These are phyloP conservation scores for Botryotinia convoluta DNA, from an alignment of 2,329 filamentous ascomycete genomes.

Conservation along the genomic window DNA sequence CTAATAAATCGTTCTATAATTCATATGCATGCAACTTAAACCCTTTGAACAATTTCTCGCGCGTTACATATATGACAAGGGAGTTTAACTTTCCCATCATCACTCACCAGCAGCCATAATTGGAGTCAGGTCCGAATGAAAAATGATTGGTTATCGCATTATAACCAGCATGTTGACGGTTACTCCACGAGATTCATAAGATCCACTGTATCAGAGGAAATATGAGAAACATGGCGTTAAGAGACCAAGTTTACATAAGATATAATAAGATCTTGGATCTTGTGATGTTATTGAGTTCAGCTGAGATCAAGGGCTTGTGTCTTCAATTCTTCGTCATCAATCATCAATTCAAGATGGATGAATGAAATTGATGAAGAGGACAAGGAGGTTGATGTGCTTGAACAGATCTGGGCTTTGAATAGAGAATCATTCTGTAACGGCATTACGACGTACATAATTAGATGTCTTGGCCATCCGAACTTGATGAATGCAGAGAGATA, in stretches of 20 bases:
- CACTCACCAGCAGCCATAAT: not conserved
- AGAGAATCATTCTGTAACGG: not conserved
- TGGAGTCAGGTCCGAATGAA: slow-evolving; percentile 15
- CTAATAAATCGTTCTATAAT: not conserved
- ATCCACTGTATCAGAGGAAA: slow-evolving; percentile 7
- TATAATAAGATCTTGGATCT: not conserved
- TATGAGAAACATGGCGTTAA: slow-evolving; percentile 6
- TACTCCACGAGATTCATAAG: slow-evolving; percentile 13
- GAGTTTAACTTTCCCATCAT: not conserved
- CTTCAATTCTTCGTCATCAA: not conserved
- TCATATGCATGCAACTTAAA: not conserved
- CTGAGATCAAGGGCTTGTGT: not conserved
- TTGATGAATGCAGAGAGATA: not conserved
- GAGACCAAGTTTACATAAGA: not conserved
- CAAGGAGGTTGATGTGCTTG: not conserved
- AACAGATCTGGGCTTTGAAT: not conserved
- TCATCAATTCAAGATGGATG: not conserved
- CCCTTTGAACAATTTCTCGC: not conserved
- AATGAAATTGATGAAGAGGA: not conserved
- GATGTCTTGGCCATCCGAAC: slow-evolving; percentile 7
- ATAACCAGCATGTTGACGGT: not conserved
- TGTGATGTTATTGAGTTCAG: not conserved
- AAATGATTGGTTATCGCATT: slow-evolving; percentile 9
- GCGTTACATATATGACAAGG: slow-evolving; percentile 17
- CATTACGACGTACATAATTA: not conserved